Base-by-base conservation (phyloP, 768 basidiomycete species). In the Leccinum variicolor region DNA sequence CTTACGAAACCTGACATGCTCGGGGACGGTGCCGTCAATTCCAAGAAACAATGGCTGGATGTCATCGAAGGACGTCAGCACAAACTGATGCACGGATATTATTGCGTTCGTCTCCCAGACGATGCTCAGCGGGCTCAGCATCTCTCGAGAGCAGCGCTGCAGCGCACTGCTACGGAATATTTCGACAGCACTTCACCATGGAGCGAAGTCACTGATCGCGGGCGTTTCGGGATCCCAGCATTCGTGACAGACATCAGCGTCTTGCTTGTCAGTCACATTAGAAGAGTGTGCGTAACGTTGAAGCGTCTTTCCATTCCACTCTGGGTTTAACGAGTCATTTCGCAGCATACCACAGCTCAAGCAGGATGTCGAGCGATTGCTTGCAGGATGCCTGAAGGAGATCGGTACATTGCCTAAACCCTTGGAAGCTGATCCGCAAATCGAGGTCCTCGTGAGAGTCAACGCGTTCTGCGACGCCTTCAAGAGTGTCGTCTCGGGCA, bases 1-100 rank as follows among this genome's bases (percentile, higher is more conserved):
- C 75, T 89, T 10, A 90, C 89, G 0, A 90, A 90, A 62, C 84
- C 86, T 0, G 89, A 91, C 60, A 75, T 69, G 4, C 68, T 90
- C 1, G 66, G 71, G 1, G 45, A 60, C 0, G 84, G 84, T 10
- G 73, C 79, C 3, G 76, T 66, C 4, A 73, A 77, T 43, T 47
- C 75, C 47, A 78, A 72, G 15, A 48, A 73, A 31, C 46, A 36
- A 28, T 89, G 87, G 85, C 70, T 75, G n/a, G 73, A 77, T 1
- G 73, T 84, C 3, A 69, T 89, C 6, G 75, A 82, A 57, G 83
- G 81, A 31, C 74, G 73, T 43, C 25, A 62, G 31, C 70, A 87
- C 62, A 52, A 17, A 15, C 70, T 88, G 56, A 76, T 64, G 36
- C 83, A 83, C 53, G 81, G 87, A 7, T 89, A 87, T 57, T 87